These are phyloP conservation scores for Flaveria brownii DNA, from an alignment of 129 eudicot genomes.

Conservation along the genomic window DNA sequence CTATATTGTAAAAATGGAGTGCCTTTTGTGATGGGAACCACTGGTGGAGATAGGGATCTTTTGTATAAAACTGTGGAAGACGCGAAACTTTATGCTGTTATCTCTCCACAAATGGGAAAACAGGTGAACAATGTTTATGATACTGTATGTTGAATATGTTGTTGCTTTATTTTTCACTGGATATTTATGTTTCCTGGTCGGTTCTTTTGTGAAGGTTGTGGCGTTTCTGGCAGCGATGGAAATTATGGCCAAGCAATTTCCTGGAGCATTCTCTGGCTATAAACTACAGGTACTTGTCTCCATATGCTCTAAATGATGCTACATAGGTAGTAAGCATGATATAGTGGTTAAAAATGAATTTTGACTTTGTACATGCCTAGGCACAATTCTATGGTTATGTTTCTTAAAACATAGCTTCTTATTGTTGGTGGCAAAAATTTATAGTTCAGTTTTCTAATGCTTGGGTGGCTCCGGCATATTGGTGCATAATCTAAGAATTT, in stretches of 20 bases:
- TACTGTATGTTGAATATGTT: background rate
- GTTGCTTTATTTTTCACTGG: background rate
- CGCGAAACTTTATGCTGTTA: conserved; percentile 79
- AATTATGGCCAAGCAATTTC: conserved; percentile 87
- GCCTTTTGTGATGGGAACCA: conserved; percentile 95
- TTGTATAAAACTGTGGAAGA: conserved; percentile 73
- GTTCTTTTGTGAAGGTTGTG: conserved; percentile 62
- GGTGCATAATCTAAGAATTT: background rate
- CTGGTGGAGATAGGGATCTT: conserved; percentile 90
- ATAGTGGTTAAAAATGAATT: background rate
- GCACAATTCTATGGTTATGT: background rate
- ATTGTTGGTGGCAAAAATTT: background rate
- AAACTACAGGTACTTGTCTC: conserved; percentile 50
- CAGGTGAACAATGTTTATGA: conserved; percentile 48
- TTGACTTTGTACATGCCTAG: background rate
- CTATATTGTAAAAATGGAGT: conserved; percentile 80
- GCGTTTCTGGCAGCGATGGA: conserved; percentile 97
- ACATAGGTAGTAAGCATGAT: background rate
- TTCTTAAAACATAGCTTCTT: background rate
- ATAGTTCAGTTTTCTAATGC: background rate
- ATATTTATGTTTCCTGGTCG: conserved; percentile 13
- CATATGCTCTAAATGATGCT: background rate
- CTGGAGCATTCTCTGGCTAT: conserved; percentile 91
- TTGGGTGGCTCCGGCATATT: background rate
- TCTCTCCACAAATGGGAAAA: conserved; percentile 97